Percentiles rank a stretch among this genome's conserved stretches.
Evolutionary conservation across 2,329 filamentous ascomycete genomes (phyloP).

Genomic region (Hypoxylon sp.): DNA sequence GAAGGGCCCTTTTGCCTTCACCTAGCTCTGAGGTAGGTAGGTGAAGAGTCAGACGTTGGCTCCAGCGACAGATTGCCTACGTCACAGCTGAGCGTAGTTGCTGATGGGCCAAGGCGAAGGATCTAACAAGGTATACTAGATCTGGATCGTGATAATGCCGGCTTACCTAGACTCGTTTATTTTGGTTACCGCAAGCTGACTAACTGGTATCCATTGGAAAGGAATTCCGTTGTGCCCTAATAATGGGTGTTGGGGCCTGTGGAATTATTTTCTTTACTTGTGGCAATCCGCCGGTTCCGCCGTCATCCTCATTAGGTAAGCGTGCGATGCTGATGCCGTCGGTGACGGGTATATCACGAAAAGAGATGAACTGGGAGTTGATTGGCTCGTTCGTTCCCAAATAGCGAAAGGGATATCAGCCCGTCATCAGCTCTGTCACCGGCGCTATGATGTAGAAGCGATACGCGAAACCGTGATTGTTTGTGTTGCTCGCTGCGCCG

Average conservation of each 20-base stretch:
- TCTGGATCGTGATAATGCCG: slow-evolving; percentile 8
- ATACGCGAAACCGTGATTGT: slow-evolving; percentile 26
- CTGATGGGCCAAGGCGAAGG: slow-evolving; percentile 9
- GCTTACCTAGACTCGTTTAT: slow-evolving; percentile 10
- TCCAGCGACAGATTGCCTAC: slow-evolving; percentile 9
- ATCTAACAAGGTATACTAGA: slow-evolving; percentile 8
- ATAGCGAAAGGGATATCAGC: slow-evolving; percentile 4
- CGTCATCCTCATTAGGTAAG: slow-evolving; percentile 24
- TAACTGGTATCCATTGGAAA: no score
- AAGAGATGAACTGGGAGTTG: neutral
- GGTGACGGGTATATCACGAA: neutral
- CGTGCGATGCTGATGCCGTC: slow-evolving; percentile 12
- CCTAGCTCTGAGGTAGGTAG: slow-evolving; percentile 1
- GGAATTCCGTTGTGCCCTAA: slow-evolving; percentile 2
- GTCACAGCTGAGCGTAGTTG: slow-evolving; percentile 7
- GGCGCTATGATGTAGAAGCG: slow-evolving; percentile 7
- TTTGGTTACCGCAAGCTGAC: neutral
- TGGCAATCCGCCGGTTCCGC: slow-evolving; percentile 17
- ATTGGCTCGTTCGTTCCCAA: slow-evolving; percentile 3
- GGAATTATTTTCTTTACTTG: slow-evolving; percentile 14
- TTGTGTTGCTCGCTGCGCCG: slow-evolving; percentile 8
- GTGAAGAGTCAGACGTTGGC: neutral
- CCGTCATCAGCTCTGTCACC: slow-evolving; percentile 5
- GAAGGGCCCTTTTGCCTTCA: slow-evolving; percentile 1
- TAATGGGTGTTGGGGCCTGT: slow-evolving; percentile 13